Evolutionary conservation across 805 yeast genomes (phyloP), one percentile per base, ranked within the genome.

Genomic region (Saccharomycopsis javanensis): DNA sequence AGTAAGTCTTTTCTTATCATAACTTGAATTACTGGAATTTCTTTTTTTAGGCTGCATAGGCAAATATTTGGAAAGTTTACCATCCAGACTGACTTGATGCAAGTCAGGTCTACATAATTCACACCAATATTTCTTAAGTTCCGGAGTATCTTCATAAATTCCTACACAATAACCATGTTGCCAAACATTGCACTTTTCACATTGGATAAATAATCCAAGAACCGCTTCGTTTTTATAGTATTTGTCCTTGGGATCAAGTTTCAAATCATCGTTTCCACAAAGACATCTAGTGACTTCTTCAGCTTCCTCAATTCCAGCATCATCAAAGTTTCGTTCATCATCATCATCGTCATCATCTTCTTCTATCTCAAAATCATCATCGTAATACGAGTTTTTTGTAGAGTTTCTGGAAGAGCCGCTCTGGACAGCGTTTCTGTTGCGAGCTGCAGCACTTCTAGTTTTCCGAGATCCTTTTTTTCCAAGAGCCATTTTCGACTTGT

Each of bases 91-190:
- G 16, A 85, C 72, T 3, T 78, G 70, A 68, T 92, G 99, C 51
- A 87, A 71, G 31, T 87, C 91, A 0, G 97, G 97, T 61, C 83
- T 81, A 72, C 99, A 92, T 62, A 72, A 71, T 68, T 92, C 99
- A 75, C 99, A 92, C 88, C 91, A 89, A 70, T 94, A 92, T 69
- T 88, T 88, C 48, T 42, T 42, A 13, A 42, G 48, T 57, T 92
- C 97, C 3, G 97, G 97, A 1, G 89, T 88, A 60, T 83, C 88
- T 54, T 80, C 82, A 56, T 76, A 75, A 58, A 92, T 81, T 0
- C 97, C 96, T 37, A 92, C 97, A 74, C 99, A 92, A 71, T 77
- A 88, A 1, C 97, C 98, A 69, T 92, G 99, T 70, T 92, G 99
- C 99, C 99, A 92, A 6, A 86, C 96, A 18, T 88, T 82, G 72